A percentile compares a stretch with the other conserved stretches of the same genome.
These are phyloP conservation scores for Penicillium soppii DNA, from an alignment of 495 filamentous ascomycete genomes.

Conservation along the genomic window DNA sequence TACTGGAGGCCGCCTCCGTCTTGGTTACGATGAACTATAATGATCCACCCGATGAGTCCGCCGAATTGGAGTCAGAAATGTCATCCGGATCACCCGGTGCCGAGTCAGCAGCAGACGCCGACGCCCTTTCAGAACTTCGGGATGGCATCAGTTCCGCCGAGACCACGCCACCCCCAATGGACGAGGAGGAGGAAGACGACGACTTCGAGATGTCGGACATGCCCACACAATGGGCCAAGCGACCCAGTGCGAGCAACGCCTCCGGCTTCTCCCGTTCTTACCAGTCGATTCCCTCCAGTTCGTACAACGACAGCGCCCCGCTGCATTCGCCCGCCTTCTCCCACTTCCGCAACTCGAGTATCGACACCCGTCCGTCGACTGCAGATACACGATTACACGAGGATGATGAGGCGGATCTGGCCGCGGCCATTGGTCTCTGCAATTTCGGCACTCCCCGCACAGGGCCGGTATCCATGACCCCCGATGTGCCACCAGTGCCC, in stretches of 20 bases:
- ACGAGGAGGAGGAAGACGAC: constrained; percentile 44
- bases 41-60: constrained; percentile 52
- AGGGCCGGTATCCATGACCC: constrained; percentile 65
- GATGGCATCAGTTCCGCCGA: constrained; percentile 64
- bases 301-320: constrained; percentile 45
- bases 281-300: constrained; percentile 69
- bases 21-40: constrained; percentile 87
- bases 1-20: constrained; percentile 93
- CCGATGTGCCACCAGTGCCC: constrained; percentile 83
- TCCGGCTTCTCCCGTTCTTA: constrained; percentile 80
- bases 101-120: too few species aligned
- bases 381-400: constrained; percentile 56
- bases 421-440: constrained; percentile 90
- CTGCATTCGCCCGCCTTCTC: constrained; percentile 48
- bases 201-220: constrained; percentile 43
- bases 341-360: constrained; percentile 54
- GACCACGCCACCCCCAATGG: constrained; percentile 55
- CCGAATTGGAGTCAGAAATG: constrained; percentile 70
- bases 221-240: constrained; percentile 36
- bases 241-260: constrained; percentile 57
- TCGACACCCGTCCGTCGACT: constrained; percentile 60
- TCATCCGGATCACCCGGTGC: constrained; percentile 82
- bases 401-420: constrained; percentile 68
- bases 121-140: constrained; percentile 70
- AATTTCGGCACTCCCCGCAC: constrained; percentile 81